Percentiles rank a stretch among this genome's conserved stretches.
These are phyloP conservation scores for Sanghuangporus sanghuang DNA, from an alignment of 1,284 basidiomycete genomes.

Conservation along the genomic window DNA sequence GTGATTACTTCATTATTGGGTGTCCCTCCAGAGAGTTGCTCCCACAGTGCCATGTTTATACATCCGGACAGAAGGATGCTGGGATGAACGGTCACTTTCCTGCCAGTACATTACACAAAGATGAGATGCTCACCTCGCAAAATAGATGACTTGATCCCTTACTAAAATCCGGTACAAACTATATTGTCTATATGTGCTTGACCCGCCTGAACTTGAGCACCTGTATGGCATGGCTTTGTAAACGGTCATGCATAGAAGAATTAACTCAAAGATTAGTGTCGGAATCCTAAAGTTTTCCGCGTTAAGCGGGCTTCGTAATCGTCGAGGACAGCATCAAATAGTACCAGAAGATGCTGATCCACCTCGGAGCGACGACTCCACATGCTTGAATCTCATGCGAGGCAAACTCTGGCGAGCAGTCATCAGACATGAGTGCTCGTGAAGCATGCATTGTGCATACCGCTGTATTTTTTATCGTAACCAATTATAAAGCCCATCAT, in stretches of 20 bases:
- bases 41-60: not conserved
- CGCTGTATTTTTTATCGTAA: not conserved
- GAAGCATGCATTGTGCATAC: not conserved
- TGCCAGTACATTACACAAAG: not conserved
- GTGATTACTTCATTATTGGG: slow-evolving; percentile 1
- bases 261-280: not conserved
- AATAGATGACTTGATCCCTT: not conserved
- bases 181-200: not conserved
- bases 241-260: not conserved
- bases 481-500: not conserved
- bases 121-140: not conserved
- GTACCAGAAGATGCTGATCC: not conserved
- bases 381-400: not conserved
- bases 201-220: not conserved
- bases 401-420: not conserved
- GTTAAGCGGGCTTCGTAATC: not conserved
- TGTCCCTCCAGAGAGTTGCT: not conserved
- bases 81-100: not conserved
- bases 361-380: not conserved
- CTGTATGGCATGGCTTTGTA: not conserved
- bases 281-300: not conserved
- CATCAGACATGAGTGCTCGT: not conserved
- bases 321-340: not conserved
- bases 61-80: not conserved
- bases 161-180: not conserved